Base-by-base conservation (phyloP, 1,284 basidiomycete species). In the Ceratobasidium sp. region DNA sequence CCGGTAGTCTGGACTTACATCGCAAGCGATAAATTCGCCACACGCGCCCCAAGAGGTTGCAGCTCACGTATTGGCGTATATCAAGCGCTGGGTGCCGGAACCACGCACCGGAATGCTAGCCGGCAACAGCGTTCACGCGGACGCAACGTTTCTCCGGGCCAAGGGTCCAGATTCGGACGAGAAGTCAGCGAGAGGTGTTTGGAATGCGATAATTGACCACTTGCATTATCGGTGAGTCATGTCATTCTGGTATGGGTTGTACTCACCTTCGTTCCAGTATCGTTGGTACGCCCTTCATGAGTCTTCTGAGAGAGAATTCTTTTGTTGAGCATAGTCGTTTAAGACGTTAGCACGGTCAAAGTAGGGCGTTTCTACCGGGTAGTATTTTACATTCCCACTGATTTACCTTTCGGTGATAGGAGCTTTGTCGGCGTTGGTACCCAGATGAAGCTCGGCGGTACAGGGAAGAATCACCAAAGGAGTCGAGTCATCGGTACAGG, bases 101-200 rank as follows among this genome's bases (percentile, higher is more conserved):
- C 86, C 87, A 77, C 84, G 88, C 54, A 85, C 85, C 1, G 95
- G 89, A 3, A 88, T 94, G 12, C 88, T 96, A 16, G 94, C 94
- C 0, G 94, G 94, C 1, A 96, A 88, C 83, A 93, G 93, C 6
- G 92, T 96, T 1, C 94, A 96, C 81, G 90, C 89, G 1, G 95
- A 96, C 83, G 87, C 90, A 77, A 84, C 85, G 1, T 96, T 96
- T 82, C 85, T 96, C 16, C 86, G 85, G 1, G 89, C 90, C 81
- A 89, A 94, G 78, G 94, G 96, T 92, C 93, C 94, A 3, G 89
- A 91, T 50, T 44, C 73, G 5, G 57, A 64, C 6, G 35, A 38
- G 33, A 23, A 35, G 2, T 65, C 62, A 23, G 14, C 20, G 14
- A 46, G 12, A 18, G 73, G 73, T 18, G 62, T 75, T 23, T 74